Conservation (phyloP, 2,329 filamentous ascomycete species). For the Teratosphaeriaceae sp. region DNA sequence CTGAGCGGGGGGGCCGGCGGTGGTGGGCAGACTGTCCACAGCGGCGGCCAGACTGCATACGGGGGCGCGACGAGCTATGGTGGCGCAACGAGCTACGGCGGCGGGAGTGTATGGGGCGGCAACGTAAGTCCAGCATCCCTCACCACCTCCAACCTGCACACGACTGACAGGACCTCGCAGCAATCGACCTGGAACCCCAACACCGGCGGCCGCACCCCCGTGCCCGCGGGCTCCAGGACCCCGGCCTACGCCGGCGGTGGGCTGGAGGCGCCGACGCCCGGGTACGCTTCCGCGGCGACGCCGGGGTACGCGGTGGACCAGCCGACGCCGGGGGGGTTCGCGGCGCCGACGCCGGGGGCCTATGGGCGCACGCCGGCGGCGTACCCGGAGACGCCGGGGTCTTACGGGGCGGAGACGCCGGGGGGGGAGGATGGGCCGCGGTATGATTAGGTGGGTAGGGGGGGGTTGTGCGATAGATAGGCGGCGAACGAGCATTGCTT, state of each 20-base stretch:
- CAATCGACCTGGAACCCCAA: slow-evolving; percentile 33
- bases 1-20: slow-evolving; percentile 38
- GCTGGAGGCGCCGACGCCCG: slow-evolving; percentile 59
- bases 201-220: slow-evolving; percentile 44
- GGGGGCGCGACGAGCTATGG: slow-evolving; percentile 43
- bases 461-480: no score
- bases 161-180: slow-evolving; percentile 10
- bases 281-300: slow-evolving; percentile 37
- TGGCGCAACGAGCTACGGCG: slow-evolving; percentile 26
- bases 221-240: slow-evolving; percentile 64
- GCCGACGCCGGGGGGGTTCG: slow-evolving; percentile 34
- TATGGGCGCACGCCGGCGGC: no score
- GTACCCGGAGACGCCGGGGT: slow-evolving; percentile 45
- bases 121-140: slow-evolving; percentile 11
- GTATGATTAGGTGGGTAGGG: slow-evolving; percentile 29
- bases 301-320: slow-evolving; percentile 31
- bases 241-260: slow-evolving; percentile 56
- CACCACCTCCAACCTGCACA: background rate
- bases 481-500: no score
- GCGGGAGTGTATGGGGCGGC: slow-evolving; percentile 19
- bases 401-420: slow-evolving; percentile 51
- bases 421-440: slow-evolving; percentile 39
- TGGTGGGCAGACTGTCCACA: slow-evolving; percentile 43
- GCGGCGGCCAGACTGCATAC: slow-evolving; percentile 46
- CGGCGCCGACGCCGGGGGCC: slow-evolving; percentile 32